Evolutionary conservation across 192 early-diverging fungal species (phyloP).

Genomic region (Lobosporangium transversale): DNA sequence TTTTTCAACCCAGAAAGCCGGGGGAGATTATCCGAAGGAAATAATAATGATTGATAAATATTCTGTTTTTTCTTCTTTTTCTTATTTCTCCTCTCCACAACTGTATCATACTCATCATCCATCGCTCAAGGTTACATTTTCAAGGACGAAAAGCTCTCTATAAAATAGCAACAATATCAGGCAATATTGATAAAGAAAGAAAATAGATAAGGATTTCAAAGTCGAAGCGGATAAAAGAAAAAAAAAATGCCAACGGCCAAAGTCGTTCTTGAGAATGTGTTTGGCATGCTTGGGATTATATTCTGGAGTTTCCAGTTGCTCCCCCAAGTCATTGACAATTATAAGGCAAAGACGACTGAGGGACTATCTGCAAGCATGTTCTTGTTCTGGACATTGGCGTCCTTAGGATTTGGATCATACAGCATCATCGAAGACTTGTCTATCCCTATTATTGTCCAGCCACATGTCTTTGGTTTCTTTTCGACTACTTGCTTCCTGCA

Average conservation of each 20-base stretch:
- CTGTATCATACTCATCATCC: too few relatives aligned
- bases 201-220: too few relatives aligned
- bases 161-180: too few relatives aligned
- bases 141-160: too few relatives aligned
- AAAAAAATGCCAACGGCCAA: constrained; percentile 43
- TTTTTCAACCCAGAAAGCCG: too few relatives aligned
- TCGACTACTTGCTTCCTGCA: constrained; percentile 50
- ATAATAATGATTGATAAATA: too few relatives aligned
- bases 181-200: too few relatives aligned
- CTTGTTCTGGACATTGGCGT: constrained; percentile 51
- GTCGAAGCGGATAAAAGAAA: too few relatives aligned
- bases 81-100: too few relatives aligned
- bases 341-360: constrained; percentile 42
- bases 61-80: too few relatives aligned
- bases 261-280: constrained; percentile 50
- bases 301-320: constrained; percentile 64
- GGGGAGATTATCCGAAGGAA: too few relatives aligned
- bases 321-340: constrained; percentile 61
- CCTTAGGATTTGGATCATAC: constrained; percentile 54
- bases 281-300: constrained; percentile 56
- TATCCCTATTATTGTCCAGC: constrained; percentile 58
- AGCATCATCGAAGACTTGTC: constrained; percentile 53
- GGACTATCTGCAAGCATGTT: constrained; percentile 56
- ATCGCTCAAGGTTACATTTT: too few relatives aligned
- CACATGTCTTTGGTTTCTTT: constrained; percentile 57